These are phyloP conservation scores for Aspergillus ustus DNA, from an alignment of 2,329 filamentous ascomycete genomes.

Conservation along the genomic window DNA sequence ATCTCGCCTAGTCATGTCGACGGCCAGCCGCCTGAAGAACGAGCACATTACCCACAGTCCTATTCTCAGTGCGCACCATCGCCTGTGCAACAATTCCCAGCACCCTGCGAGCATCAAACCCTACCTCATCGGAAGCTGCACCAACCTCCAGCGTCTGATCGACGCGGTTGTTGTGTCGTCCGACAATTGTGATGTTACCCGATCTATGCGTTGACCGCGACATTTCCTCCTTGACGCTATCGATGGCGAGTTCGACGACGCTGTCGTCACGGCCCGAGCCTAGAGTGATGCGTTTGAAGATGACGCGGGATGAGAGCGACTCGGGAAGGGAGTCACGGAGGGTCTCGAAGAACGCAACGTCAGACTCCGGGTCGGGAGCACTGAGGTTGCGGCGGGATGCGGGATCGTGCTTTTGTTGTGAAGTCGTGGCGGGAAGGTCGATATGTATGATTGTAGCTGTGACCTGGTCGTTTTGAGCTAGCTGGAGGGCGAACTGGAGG, in stretches of 20 bases:
- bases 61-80: constrained; percentile 59
- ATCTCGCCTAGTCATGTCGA: constrained; percentile 1
- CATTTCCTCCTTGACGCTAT: constrained; percentile 63
- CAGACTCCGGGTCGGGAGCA: constrained; percentile 42
- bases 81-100: constrained; percentile 42
- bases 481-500: constrained; percentile 78
- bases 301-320: constrained; percentile 57
- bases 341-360: constrained; percentile 61
- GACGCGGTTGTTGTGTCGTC: constrained; percentile 49
- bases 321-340: constrained; percentile 60
- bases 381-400: neutral
- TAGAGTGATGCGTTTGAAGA: constrained; percentile 53
- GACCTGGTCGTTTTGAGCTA: constrained; percentile 77
- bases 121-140: constrained; percentile 43
- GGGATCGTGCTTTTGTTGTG: neutral
- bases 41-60: constrained; percentile 69
- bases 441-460: constrained; percentile 76
- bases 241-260: constrained; percentile 49
- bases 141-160: constrained; percentile 16
- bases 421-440: constrained; percentile 30
- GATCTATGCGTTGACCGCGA: constrained; percentile 66
- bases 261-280: constrained; percentile 51
- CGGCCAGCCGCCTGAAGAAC: constrained; percentile 65
- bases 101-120: constrained; percentile 34
- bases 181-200: constrained; percentile 72